Evolutionary conservation across 768 basidiomycete species (phyloP).

Genomic region (Psilocybe azurescens): DNA sequence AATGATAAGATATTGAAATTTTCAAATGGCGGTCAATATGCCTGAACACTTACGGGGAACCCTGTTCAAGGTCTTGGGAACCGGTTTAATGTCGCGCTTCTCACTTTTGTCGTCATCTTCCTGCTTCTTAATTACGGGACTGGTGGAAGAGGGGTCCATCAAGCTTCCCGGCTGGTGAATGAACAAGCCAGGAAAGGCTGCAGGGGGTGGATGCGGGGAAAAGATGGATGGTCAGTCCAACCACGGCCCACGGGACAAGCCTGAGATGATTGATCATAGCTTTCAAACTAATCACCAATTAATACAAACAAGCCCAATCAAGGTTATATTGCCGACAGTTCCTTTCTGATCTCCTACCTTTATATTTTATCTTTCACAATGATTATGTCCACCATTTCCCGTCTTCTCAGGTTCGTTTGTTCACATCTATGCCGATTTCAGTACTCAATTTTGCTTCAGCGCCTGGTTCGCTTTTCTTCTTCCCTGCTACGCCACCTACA

Average conservation of each 20-base stretch:
- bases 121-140: slow-evolving; percentile 58
- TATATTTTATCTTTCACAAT: slow-evolving; percentile 34
- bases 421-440: not conserved
- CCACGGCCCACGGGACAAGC: slow-evolving; percentile 13
- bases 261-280: slow-evolving; percentile 4
- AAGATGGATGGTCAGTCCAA: slow-evolving; percentile 29
- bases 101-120: slow-evolving; percentile 61
- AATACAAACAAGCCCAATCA: slow-evolving; percentile 30
- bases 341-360: slow-evolving; percentile 4
- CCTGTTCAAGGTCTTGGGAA: slow-evolving; percentile 79
- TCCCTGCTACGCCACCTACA: slow-evolving; percentile 70
- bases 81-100: slow-evolving; percentile 76
- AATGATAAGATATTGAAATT: not conserved
- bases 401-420: slow-evolving; percentile 47
- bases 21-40: slow-evolving; percentile 8
- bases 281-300: slow-evolving; percentile 16
- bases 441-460: slow-evolving; percentile 35
- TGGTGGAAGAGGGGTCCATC: slow-evolving; percentile 42
- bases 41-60: slow-evolving; percentile 72
- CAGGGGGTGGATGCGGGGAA: slow-evolving; percentile 37
- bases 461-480: slow-evolving; percentile 76
- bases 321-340: slow-evolving; percentile 14
- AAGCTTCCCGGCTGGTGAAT: slow-evolving; percentile 24
- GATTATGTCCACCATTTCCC: slow-evolving; percentile 55
- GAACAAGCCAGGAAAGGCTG: slow-evolving; percentile 24